A percentile compares a stretch with the other conserved stretches of the same genome.
Evolutionary conservation across 768 basidiomycete species (phyloP).

Genomic region (Amanita rubescens): DNA sequence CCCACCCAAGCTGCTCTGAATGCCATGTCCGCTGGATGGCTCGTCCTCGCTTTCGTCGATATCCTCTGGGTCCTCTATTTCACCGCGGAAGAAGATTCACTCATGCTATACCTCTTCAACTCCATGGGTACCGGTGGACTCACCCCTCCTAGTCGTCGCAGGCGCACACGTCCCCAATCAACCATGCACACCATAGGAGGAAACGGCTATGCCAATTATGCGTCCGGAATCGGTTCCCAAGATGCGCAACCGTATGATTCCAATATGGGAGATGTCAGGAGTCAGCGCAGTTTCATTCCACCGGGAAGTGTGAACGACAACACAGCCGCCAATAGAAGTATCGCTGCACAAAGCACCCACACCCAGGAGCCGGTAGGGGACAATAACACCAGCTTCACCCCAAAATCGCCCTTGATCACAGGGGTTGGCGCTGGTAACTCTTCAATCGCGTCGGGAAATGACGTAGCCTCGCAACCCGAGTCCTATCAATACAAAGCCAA

Average conservation of each 20-base stretch:
- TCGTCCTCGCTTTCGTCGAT: conserved; percentile 85
- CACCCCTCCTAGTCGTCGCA: conserved; percentile 71
- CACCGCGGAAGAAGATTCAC: conserved; percentile 92
- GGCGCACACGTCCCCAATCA: conserved; percentile 57
- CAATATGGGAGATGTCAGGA: conserved; percentile 46
- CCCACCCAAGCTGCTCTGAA: conserved; percentile 41
- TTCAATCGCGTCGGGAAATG: conserved; percentile 14
- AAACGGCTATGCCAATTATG: conserved; percentile 56
- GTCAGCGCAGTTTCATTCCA: conserved; percentile 46
- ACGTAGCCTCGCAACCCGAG: conserved; percentile 28
- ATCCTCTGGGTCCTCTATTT: conserved; percentile 97
- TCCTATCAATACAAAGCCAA: conserved; percentile 70
- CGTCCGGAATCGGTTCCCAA: conserved; percentile 59
- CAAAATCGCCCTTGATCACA: conserved; percentile 61
- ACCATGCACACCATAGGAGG: conserved; percentile 63
- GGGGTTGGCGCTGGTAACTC: conserved; percentile 55
- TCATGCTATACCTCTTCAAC: conserved; percentile 79
- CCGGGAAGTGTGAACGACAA: conserved; percentile 36
- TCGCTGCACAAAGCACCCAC: conserved; percentile 46
- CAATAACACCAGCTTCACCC: conserved; percentile 38
- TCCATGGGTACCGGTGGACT: conserved; percentile 82
- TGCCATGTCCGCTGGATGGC: conserved; percentile 91
- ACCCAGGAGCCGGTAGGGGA: conserved; percentile 35
- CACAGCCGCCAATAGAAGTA: conserved; percentile 28
- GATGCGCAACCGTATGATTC: conserved; percentile 52